phyloP scores from a whole-genome alignment of 1,284 basidiomycete genomes.

The Serendipita sp. region DNA sequence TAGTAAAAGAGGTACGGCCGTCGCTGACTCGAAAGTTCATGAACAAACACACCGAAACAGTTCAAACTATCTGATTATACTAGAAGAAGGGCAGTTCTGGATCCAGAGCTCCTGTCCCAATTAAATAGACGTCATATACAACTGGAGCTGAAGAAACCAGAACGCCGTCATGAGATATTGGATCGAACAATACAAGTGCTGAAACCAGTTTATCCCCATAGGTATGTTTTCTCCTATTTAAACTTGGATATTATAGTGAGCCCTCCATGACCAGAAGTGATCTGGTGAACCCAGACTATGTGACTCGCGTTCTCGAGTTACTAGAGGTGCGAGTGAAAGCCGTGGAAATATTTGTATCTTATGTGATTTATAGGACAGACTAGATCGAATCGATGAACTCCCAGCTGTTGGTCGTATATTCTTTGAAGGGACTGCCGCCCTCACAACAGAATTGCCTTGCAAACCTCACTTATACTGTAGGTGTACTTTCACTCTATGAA shows the following conservation, averaged over 20 bases:
- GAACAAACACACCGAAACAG: constrained; percentile 21
- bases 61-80: constrained; percentile 61
- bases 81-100: constrained; percentile 60
- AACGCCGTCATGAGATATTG: neutral
- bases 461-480: neutral
- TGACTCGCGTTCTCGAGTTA: neutral
- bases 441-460: neutral
- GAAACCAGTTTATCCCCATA: constrained; percentile 11
- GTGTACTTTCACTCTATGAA: neutral
- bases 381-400: neutral
- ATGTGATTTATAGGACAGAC: neutral
- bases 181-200: constrained; percentile 11
- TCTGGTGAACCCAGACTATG: neutral
- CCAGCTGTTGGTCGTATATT: neutral
- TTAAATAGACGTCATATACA: constrained; percentile 68
- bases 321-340: neutral
- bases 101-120: constrained; percentile 55
- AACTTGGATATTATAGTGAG: neutral
- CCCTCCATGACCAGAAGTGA: neutral
- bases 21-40: constrained; percentile 9
- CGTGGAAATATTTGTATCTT: neutral
- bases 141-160: constrained; percentile 18
- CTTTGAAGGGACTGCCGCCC: neutral
- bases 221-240: constrained; percentile 6
- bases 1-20: constrained; percentile 41